Base-by-base conservation (phyloP, 345 rosid species). In the Eucalyptus marginata region DNA sequence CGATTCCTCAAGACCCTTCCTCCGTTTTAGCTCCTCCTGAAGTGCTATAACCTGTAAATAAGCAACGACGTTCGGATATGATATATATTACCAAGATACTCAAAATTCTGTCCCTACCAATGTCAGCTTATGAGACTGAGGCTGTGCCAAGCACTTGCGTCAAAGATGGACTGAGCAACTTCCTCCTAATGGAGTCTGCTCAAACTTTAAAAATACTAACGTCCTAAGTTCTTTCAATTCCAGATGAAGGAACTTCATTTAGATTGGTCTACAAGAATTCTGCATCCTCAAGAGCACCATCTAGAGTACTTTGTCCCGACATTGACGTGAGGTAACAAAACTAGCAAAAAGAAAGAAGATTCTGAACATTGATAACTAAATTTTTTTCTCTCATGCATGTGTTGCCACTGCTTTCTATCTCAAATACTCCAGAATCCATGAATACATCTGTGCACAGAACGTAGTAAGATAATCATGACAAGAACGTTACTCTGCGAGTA, bases 11-110 rank as follows among this genome's bases (percentile, higher is more conserved):
- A 92, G 91, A 84, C 93, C 94, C 91, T 94, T 96, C 93, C 97
- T 94, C 87, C 87, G 94, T 90, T 91, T 97, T 80, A 93, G 87
- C 94, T 94, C 96, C 91, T 95, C 97, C 52, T 94, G 97, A 18
- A 92, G 93, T 90, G 94, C 94, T 90, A 92, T 95, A 83, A 90
- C 96, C 98, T 96, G 91, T 43, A 46, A 25, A 16, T 22, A 36
- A 20, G 27, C 68, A 33, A 86, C 4, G 17, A 86, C 2, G 2
- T 52, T 86, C 7, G 31, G 25, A 36, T 52, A 43, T 7, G 3
- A n/a, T 46, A 27, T 54, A 6, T 40, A 62, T 87, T 44, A 87
- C 10, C 29, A 27, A 46, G 36, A 46, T 40, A 13, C 6, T 22
- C n/a, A 86, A 50, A 40, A 10, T 22, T 50, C 52, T 86, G 83